phyloP scores from a whole-genome alignment of 129 eudicot species.

The Centrapalus pauciflorus region DNA sequence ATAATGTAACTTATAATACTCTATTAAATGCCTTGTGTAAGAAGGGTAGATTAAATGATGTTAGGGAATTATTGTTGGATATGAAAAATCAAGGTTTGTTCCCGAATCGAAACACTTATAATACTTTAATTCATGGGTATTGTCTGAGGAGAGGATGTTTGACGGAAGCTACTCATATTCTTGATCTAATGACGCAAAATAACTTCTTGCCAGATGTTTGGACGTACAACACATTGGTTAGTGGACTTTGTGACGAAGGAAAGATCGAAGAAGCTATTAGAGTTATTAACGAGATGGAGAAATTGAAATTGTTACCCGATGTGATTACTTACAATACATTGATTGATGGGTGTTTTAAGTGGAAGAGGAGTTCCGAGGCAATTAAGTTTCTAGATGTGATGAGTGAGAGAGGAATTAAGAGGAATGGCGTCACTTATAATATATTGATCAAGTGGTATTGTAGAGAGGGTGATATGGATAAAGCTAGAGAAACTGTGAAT shows the following conservation, averaged over 20 bases:
- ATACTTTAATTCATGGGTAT: conserved; percentile 64
- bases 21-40: conserved; percentile 53
- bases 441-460: conserved; percentile 68
- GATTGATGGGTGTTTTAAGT: conserved; percentile 58
- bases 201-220: conserved; percentile 62
- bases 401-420: conserved; percentile 55
- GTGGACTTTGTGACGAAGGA: conserved; percentile 56
- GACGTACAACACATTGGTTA: conserved; percentile 70
- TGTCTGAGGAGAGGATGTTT: conserved; percentile 63
- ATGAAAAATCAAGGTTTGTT: conserved; percentile 60
- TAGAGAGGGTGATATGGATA: conserved; percentile 68
- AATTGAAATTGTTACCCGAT: conserved; percentile 57
- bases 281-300: conserved; percentile 51
- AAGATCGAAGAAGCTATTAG: conserved; percentile 62
- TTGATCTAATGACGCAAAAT: conserved; percentile 70
- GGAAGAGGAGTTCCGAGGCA: conserved; percentile 35
- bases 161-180: conserved; percentile 52
- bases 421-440: conserved; percentile 59
- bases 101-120: conserved; percentile 68
- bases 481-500: conserved; percentile 39
- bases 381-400: conserved; percentile 62
- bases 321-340: conserved; percentile 77
- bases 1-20: conserved; percentile 79
- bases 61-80: conserved; percentile 50
- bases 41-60: conserved; percentile 56